Evolutionary conservation across 164 flowering plant species (phyloP).

Genomic region (Houttuynia cordata): DNA sequence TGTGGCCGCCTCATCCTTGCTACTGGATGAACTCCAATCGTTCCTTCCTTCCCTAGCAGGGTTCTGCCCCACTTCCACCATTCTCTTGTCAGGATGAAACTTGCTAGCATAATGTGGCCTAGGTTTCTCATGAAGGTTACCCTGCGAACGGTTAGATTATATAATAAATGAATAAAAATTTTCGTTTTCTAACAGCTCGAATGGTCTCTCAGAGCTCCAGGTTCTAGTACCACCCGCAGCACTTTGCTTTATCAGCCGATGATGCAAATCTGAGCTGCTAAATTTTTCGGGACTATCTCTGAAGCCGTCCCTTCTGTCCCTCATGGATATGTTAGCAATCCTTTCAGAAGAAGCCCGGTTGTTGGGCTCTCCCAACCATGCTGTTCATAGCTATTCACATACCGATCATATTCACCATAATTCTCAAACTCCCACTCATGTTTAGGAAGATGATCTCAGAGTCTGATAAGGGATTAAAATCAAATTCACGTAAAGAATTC

Average conservation of each 20-base stretch:
- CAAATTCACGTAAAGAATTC: slow-evolving; percentile 24
- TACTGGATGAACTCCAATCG: slow-evolving; percentile 9
- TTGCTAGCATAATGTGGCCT: slow-evolving; percentile 20
- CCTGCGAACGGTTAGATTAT: slow-evolving; percentile 58
- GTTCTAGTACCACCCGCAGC: too few species aligned
- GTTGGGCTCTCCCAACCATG: slow-evolving; percentile 35
- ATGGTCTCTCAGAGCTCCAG: too few species aligned
- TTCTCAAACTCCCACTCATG: slow-evolving; percentile 37
- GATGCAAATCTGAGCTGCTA: slow-evolving; percentile 46
- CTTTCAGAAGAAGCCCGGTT: slow-evolving; percentile 28
- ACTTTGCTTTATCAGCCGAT: slow-evolving; percentile 55
- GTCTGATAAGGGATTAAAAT: slow-evolving; percentile 19
- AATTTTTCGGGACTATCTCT: slow-evolving; percentile 38
- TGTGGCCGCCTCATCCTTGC: slow-evolving; percentile 22
- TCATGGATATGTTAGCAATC: slow-evolving; percentile 6
- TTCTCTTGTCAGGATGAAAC: slow-evolving; percentile 24
- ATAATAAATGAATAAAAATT: too few species aligned
- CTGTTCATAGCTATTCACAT: slow-evolving; percentile 37
- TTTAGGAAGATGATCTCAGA: slow-evolving; percentile 16
- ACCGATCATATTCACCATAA: slow-evolving; percentile 31
- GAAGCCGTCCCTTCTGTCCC: slow-evolving; percentile 33
- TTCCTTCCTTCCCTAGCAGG: not conserved
- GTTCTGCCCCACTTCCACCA: slow-evolving; percentile 27
- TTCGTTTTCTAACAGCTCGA: too few species aligned
- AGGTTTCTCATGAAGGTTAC: slow-evolving; percentile 43